These are phyloP conservation scores for Pseudopediastrum boryanum DNA, from an alignment of 139 green algal species.

Conservation along the genomic window DNA sequence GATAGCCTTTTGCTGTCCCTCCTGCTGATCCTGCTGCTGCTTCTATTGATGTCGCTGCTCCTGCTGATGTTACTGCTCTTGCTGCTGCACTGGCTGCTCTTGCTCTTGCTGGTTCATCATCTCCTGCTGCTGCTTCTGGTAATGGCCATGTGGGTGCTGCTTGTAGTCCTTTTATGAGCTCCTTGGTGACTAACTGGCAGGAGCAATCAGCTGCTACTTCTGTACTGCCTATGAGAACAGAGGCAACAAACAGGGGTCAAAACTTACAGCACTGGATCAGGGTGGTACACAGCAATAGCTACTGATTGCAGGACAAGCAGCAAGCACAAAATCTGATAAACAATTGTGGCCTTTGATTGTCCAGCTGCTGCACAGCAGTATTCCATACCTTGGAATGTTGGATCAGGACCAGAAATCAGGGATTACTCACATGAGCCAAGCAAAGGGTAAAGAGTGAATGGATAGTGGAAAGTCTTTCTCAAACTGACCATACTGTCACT, in stretches of 20 bases:
- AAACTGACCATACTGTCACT: too few relatives aligned
- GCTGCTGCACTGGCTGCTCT: background rate
- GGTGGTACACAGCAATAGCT: background rate
- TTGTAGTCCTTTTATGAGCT: background rate
- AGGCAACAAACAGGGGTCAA: background rate
- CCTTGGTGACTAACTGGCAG: constrained; percentile 9
- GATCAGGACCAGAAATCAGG: too few relatives aligned
- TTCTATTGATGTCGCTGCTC: background rate
- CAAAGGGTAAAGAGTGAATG: too few relatives aligned
- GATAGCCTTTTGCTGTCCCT: background rate
- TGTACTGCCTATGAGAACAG: constrained; percentile 29
- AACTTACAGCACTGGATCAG: background rate
- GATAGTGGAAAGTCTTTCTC: too few relatives aligned
- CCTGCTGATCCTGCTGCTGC: constrained; percentile 21
- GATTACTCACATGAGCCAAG: too few relatives aligned
- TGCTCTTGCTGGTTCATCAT: constrained; percentile 31
- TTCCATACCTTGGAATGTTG: too few relatives aligned
- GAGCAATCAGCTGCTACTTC: constrained; percentile 58
- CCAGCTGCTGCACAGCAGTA: too few relatives aligned
- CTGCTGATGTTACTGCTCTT: background rate
- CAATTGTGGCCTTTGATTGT: too few relatives aligned
- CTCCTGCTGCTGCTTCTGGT: constrained; percentile 20
- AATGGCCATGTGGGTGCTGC: background rate
- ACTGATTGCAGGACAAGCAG: background rate
- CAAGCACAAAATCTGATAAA: too few relatives aligned